Conservation (phyloP, 805 yeast species). For the Wickerhamomyces queroliae region DNA sequence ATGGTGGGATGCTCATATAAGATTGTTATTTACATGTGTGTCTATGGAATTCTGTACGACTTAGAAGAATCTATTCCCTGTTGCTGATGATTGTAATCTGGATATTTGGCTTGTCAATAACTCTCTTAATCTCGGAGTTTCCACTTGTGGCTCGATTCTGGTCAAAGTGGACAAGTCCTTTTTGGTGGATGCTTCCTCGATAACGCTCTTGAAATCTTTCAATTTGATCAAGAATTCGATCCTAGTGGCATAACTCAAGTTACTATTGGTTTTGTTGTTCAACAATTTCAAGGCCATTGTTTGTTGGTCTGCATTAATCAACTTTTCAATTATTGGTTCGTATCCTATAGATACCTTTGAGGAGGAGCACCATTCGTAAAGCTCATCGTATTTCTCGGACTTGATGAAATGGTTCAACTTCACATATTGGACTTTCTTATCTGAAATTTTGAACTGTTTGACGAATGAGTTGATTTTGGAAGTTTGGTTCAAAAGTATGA, state of each 20-base stretch:
- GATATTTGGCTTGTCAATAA: neutral
- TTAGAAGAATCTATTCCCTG: neutral
- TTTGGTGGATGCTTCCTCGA: constrained; percentile 16
- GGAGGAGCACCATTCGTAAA: constrained; percentile 44
- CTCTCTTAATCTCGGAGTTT: constrained; percentile 7
- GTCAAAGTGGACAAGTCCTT: constrained; percentile 10
- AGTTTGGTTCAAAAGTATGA: constrained; percentile 44
- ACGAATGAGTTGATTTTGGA: constrained; percentile 41
- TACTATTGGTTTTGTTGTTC: constrained; percentile 8
- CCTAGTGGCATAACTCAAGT: constrained; percentile 11
- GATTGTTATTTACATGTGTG: neutral
- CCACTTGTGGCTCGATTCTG: constrained; percentile 3
- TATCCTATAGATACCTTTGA: constrained; percentile 70
- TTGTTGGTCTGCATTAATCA: constrained; percentile 10
- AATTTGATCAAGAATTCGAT: constrained; percentile 12
- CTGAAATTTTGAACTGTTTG: constrained; percentile 51
- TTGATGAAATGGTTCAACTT: constrained; percentile 43
- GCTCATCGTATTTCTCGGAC: constrained; percentile 46
- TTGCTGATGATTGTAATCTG: neutral
- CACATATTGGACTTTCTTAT: constrained; percentile 49
- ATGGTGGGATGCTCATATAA: neutral
- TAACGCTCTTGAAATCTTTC: constrained; percentile 13
- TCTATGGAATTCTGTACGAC: neutral
- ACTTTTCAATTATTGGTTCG: constrained; percentile 39
- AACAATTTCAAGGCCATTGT: constrained; percentile 14